Percentiles rank a stretch among this genome's conserved stretches.
Conservation (phyloP, 495 filamentous ascomycete genomes). For the Penicillium cinerascens region DNA sequence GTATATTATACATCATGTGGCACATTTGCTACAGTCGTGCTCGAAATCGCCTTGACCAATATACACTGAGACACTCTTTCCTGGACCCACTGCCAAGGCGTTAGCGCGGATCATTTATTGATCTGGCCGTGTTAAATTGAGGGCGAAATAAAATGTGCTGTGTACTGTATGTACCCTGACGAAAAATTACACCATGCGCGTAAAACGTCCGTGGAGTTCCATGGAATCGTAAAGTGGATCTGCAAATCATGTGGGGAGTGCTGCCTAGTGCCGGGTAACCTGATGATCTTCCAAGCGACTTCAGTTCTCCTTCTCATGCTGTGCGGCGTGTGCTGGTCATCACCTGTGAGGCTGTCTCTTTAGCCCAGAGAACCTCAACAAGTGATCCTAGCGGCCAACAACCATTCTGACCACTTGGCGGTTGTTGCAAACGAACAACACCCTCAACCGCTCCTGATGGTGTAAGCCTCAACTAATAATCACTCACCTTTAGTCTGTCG, state of each 20-base stretch:
- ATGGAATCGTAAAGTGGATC: too few species aligned
- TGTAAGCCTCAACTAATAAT: conserved; percentile 14
- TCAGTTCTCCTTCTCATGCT: conserved; percentile 7
- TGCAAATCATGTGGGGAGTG: too few species aligned
- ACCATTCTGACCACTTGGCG: conserved; percentile 4
- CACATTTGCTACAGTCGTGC: not conserved
- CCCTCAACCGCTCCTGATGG: conserved; percentile 6
- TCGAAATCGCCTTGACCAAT: conserved; percentile 2
- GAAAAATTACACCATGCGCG: too few species aligned
- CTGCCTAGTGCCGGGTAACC: too few species aligned
- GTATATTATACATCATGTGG: too few species aligned
- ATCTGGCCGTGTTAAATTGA: not conserved
- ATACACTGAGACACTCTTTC: not conserved
- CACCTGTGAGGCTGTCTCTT: conserved; percentile 8
- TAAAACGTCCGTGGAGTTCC: too few species aligned
- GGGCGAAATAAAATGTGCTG: conserved; percentile 5
- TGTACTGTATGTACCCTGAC: not conserved
- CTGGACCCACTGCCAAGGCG: too few species aligned
- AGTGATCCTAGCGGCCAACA: conserved; percentile 8
- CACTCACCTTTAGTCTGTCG: conserved; percentile 10
- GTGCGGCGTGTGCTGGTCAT: conserved; percentile 6
- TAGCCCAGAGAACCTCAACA: conserved; percentile 12
- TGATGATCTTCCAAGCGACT: too few species aligned
- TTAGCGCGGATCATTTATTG: too few species aligned
- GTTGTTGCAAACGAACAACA: conserved; percentile 11